Percentiles rank a stretch among this genome's conserved stretches.
Conservation (phyloP, 2,329 filamentous ascomycete species). For the Colletotrichum phormii region DNA sequence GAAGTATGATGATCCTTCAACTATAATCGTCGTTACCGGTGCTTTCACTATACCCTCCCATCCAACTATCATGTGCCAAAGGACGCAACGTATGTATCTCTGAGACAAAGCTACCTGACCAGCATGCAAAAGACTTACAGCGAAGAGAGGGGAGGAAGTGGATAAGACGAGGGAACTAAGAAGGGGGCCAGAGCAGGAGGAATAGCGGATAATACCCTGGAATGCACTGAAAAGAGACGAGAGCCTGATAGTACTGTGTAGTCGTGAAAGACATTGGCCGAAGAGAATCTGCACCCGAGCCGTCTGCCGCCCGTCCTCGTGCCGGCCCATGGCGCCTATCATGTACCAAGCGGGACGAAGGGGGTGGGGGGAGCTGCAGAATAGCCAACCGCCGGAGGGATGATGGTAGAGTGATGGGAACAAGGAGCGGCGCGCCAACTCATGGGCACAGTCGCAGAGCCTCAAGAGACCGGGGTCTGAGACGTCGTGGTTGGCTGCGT, state of each 20-base stretch:
- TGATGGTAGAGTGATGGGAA: background rate
- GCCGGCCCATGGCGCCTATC: slow-evolving; percentile 5
- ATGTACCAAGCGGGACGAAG: background rate
- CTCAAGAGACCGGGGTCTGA: background rate
- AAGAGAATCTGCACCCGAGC: background rate
- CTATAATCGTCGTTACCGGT: background rate
- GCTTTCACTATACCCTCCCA: background rate
- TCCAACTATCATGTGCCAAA: too few species aligned
- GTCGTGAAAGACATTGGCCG: background rate
- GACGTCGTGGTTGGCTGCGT: background rate
- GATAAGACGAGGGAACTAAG: background rate
- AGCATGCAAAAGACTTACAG: background rate
- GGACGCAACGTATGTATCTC: background rate
- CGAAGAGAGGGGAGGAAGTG: background rate
- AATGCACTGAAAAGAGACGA: background rate
- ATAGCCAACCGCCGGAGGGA: too few species aligned
- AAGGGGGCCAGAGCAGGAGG: background rate
- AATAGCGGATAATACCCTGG: background rate
- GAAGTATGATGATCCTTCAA: background rate
- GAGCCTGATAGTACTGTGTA: background rate
- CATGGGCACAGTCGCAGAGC: background rate
- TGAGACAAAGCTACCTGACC: background rate
- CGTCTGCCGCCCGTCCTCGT: slow-evolving; percentile 4
- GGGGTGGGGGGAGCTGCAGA: background rate
- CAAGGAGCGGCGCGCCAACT: background rate